Percentiles rank a stretch among this genome's conserved stretches.
These are phyloP conservation scores for Anastatica hierochuntica DNA, from an alignment of 345 rosid genomes.

Conservation along the genomic window DNA sequence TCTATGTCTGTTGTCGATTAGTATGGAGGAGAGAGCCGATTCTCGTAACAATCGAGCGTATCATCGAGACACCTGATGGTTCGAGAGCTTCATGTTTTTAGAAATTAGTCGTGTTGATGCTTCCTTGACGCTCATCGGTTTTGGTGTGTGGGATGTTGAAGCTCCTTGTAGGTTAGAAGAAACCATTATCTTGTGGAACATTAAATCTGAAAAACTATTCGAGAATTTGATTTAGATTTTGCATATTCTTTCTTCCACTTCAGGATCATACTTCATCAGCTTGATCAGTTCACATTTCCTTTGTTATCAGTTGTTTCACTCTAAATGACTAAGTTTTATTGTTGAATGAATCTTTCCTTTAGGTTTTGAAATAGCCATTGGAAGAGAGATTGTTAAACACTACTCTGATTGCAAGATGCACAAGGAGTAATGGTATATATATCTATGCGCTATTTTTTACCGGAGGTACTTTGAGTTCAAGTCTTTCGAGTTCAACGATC, in stretches of 20 bases:
- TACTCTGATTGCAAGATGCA: constrained; percentile 83
- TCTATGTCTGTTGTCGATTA: no score
- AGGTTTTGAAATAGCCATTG: constrained; percentile 89
- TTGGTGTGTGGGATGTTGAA: constrained; percentile 83
- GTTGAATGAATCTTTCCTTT: constrained; percentile 30
- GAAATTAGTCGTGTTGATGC: no score
- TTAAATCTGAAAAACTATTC: no score
- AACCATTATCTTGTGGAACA: no score
- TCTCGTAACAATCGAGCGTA: no score
- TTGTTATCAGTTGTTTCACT: constrained; percentile 28
- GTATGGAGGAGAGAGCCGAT: no score
- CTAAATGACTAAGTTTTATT: neutral
- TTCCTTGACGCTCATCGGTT: constrained; percentile 68
- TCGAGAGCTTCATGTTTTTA: no score
- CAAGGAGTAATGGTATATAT: constrained; percentile 69
- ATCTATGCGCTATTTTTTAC: neutral
- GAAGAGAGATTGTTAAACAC: constrained; percentile 73
- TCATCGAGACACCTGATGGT: no score
- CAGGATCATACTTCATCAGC: constrained; percentile 93
- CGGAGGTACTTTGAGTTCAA: neutral
- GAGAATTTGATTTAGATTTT: neutral
- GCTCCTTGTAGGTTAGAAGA: constrained; percentile 74
- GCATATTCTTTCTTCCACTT: neutral
- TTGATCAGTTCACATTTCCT: constrained; percentile 85
- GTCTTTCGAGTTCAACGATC: neutral